Percentiles rank a stretch among this genome's conserved stretches.
phyloP scores from a whole-genome alignment of 805 yeast genomes.

The Metschnikowia proteae region DNA sequence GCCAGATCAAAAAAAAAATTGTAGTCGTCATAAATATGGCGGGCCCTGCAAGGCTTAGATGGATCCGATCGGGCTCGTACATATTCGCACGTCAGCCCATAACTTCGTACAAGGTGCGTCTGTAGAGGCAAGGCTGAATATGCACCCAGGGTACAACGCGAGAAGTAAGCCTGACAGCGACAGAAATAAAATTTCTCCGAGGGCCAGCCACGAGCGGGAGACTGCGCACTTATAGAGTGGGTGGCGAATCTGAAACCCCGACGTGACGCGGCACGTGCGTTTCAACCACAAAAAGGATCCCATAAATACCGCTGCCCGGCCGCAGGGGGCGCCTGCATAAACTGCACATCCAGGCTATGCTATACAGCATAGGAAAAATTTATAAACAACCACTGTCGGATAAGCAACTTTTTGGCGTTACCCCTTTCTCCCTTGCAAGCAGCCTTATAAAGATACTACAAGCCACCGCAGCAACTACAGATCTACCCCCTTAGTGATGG shows the following conservation, averaged over 20 bases:
- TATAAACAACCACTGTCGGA: too few species aligned
- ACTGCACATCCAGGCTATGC: slow-evolving; percentile 2
- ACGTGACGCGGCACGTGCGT: not conserved
- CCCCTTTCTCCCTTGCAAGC: too few species aligned
- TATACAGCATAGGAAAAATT: not conserved
- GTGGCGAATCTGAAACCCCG: not conserved
- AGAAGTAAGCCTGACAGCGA: not conserved
- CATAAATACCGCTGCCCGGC: not conserved
- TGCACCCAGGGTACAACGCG: not conserved
- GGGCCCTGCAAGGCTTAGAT: not conserved
- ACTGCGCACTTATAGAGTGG: not conserved
- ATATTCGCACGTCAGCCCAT: not conserved
- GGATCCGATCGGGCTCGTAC: too few species aligned
- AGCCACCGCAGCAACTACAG: too few species aligned
- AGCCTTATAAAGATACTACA: too few species aligned
- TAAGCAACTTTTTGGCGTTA: too few species aligned
- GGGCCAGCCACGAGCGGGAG: not conserved
- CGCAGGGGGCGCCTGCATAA: slow-evolving; percentile 5
- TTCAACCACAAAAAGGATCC: not conserved
- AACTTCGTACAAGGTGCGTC: not conserved
- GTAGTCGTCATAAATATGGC: too few species aligned
- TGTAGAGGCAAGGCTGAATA: not conserved
- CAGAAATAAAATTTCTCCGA: not conserved
- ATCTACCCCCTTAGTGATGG: slow-evolving; percentile 9
- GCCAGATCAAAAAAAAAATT: too few species aligned